Conservation (phyloP, 345 rosid genomes). For the Hibiscus syriacus region DNA sequence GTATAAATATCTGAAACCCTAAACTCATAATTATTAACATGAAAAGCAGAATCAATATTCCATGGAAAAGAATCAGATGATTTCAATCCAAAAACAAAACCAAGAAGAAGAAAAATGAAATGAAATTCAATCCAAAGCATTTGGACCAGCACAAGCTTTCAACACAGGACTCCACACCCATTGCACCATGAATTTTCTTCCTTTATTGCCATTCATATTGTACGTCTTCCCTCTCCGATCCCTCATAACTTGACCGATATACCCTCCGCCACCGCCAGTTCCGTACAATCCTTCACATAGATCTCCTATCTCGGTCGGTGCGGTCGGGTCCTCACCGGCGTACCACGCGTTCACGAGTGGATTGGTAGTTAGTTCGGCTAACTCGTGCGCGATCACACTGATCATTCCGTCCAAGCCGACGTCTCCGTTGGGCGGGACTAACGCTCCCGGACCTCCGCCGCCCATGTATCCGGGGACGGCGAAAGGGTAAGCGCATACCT, state of each 20-base stretch:
- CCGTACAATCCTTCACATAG: constrained; percentile 89
- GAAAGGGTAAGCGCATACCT: constrained; percentile 89
- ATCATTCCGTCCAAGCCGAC: constrained; percentile 91
- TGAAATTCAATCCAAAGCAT: constrained; percentile 46
- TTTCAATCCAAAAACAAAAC: not conserved
- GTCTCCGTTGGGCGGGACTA: constrained; percentile 73
- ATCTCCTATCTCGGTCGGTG: constrained; percentile 89
- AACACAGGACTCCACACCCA: constrained; percentile 86
- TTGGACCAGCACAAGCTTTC: constrained; percentile 83
- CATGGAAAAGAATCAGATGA: constrained; percentile 6
- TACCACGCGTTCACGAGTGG: constrained; percentile 96
- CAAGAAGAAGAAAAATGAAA: not conserved
- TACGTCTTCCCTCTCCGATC: constrained; percentile 56
- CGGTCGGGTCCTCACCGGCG: constrained; percentile 95
- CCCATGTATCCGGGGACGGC: constrained; percentile 90
- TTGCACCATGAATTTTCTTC: constrained; percentile 73
- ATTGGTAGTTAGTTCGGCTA: constrained; percentile 79
- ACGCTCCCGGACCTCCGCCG: constrained; percentile 50
- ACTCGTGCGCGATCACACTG: constrained; percentile 91
- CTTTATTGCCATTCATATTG: constrained; percentile 66
- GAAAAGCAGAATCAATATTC: not conserved
- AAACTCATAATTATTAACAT: not conserved
- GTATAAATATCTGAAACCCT: not conserved
- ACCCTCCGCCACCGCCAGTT: constrained; percentile 92
- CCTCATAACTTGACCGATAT: constrained; percentile 74